phyloP scores from a whole-genome alignment of 2,329 filamentous ascomycete genomes.

The Alternaria arbusti region DNA sequence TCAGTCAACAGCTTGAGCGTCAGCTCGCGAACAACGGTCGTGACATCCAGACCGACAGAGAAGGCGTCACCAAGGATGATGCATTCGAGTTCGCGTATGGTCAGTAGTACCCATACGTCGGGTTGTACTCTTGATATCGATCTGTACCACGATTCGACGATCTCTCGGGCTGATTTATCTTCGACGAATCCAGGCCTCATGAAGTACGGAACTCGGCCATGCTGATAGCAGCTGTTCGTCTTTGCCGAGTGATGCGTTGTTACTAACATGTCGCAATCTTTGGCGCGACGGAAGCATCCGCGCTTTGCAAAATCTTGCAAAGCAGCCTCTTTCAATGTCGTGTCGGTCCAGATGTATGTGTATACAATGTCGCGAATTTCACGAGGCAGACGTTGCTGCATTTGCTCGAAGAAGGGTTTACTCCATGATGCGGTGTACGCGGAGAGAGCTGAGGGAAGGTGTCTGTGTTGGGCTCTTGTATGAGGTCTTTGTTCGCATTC shows the following conservation, averaged over 20 bases:
- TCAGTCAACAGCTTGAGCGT: background rate
- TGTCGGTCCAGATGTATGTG: background rate
- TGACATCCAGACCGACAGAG: background rate
- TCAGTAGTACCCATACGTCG: background rate
- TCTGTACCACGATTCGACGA: background rate
- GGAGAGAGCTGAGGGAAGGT: background rate
- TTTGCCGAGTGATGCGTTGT: background rate
- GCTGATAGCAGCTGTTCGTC: background rate
- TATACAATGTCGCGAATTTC: background rate
- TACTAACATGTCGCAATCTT: background rate
- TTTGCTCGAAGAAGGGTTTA: background rate
- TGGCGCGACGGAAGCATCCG: too few relatives aligned
- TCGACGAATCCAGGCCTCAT: background rate
- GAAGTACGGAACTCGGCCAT: background rate
- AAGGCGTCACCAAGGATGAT: background rate
- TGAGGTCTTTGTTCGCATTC: background rate
- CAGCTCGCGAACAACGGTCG: background rate
- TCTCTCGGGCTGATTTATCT: background rate
- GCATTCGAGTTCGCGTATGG: background rate
- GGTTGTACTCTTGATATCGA: background rate
- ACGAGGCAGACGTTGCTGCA: background rate
- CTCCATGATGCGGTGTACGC: background rate
- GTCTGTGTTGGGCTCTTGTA: background rate
- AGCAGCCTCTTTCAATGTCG: background rate
- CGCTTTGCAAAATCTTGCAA: too few relatives aligned